Conservation (phyloP, 2,329 filamentous ascomycete species). For the Penicillium freii region DNA sequence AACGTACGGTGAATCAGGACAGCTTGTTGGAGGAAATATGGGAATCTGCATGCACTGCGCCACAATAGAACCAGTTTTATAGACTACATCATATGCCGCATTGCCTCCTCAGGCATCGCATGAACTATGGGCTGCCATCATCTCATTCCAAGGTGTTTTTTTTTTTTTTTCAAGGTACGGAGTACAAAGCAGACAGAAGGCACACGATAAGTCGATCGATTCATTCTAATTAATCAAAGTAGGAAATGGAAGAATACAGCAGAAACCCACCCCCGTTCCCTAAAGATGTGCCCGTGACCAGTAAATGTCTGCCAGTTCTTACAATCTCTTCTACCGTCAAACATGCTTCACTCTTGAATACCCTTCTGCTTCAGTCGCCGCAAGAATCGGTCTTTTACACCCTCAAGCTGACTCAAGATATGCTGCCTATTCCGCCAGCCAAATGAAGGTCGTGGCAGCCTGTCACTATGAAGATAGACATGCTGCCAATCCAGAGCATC, state of each 20-base stretch:
- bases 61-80: not conserved
- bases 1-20: not conserved
- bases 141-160: too few species aligned
- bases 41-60: constrained; percentile 6
- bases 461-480: not conserved
- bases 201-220: not conserved
- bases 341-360: not conserved
- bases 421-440: not conserved
- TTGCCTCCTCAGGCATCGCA: not conserved
- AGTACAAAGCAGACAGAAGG: not conserved
- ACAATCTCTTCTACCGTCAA: not conserved
- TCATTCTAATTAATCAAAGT: not conserved
- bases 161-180: not conserved
- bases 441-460: not conserved
- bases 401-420: not conserved
- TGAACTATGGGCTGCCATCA: too few species aligned
- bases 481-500: not conserved
- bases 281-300: not conserved
- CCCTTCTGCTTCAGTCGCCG: not conserved
- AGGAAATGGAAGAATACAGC: not conserved
- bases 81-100: not conserved
- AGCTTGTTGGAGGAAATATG: not conserved
- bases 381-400: not conserved
- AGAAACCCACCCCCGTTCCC: not conserved
- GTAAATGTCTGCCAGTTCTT: not conserved